Conservation (phyloP, 176 grass and related monocot species). For the Leersia perrieri region DNA sequence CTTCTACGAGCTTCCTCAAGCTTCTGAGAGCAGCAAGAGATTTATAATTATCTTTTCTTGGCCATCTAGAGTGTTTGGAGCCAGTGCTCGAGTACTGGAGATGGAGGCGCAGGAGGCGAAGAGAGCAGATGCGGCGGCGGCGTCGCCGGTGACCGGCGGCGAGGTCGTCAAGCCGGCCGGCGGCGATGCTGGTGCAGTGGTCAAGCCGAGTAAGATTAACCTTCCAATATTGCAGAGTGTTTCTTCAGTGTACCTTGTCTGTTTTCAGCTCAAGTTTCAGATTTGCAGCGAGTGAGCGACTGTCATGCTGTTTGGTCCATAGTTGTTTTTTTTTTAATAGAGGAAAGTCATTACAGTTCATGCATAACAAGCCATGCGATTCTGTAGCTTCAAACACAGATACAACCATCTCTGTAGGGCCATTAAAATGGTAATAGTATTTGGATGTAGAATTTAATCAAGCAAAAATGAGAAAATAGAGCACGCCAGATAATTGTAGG, state of each 20-base stretch:
- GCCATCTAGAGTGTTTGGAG: background rate
- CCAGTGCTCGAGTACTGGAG: background rate
- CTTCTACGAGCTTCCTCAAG: background rate
- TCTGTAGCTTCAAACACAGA: too few species aligned
- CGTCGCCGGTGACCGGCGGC: background rate
- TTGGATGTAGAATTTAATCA: slow-evolving; percentile 7
- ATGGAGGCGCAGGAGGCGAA: background rate
- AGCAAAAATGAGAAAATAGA: slow-evolving; percentile 31
- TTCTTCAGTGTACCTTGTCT: background rate
- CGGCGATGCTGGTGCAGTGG: background rate
- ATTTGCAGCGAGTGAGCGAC: background rate
- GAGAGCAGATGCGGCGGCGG: background rate
- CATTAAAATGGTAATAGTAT: background rate
- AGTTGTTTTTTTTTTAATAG: too few species aligned
- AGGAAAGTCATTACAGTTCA: too few species aligned
- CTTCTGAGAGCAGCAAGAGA: slow-evolving; percentile 11
- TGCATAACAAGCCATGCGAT: too few species aligned
- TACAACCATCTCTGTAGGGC: background rate
- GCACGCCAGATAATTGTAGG: slow-evolving; percentile 16
- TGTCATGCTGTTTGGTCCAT: background rate
- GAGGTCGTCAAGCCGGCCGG: slow-evolving; percentile 2
- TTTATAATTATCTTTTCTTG: background rate
- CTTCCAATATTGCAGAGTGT: background rate
- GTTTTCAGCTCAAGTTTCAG: background rate
- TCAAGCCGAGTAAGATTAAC: slow-evolving; percentile 12